Evolutionary conservation across 148 eudicot genomes (phyloP).

Genomic region (Spergularia bocconei): DNA sequence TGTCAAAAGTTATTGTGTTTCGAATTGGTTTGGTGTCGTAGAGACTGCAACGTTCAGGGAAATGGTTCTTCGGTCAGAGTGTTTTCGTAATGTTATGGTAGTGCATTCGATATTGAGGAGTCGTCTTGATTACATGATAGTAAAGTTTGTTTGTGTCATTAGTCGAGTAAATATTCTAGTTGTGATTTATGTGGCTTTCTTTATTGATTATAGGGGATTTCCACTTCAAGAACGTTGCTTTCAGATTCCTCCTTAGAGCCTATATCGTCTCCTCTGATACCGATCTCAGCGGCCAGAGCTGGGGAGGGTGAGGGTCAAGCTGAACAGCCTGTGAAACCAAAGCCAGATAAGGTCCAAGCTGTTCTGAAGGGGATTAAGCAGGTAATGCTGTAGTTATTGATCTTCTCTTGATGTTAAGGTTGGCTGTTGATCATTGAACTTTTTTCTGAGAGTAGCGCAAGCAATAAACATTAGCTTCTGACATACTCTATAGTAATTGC

Average conservation of each 20-base stretch:
- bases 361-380: slow-evolving; percentile 75
- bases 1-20: background rate
- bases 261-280: slow-evolving; percentile 73
- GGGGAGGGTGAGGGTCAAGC: slow-evolving; percentile 47
- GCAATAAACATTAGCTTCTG: background rate
- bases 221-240: slow-evolving; percentile 59
- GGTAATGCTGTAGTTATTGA: slow-evolving; percentile 30
- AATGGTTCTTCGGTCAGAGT: background rate
- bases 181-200: background rate
- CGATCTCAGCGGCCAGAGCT: slow-evolving; percentile 46
- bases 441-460: background rate
- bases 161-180: background rate
- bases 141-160: background rate
- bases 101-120: background rate
- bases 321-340: slow-evolving; percentile 63
- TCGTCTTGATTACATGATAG: background rate
- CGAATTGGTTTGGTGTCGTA: background rate
- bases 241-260: slow-evolving; percentile 63
- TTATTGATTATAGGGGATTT: slow-evolving; percentile 46
- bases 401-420: background rate
- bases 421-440: slow-evolving; percentile 5
- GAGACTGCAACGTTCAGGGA: background rate
- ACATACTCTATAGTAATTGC: background rate
- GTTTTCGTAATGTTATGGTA: background rate
- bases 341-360: slow-evolving; percentile 78